Evolutionary conservation across 2,329 filamentous ascomycete species (phyloP).

Genomic region (Fusarium piperis): DNA sequence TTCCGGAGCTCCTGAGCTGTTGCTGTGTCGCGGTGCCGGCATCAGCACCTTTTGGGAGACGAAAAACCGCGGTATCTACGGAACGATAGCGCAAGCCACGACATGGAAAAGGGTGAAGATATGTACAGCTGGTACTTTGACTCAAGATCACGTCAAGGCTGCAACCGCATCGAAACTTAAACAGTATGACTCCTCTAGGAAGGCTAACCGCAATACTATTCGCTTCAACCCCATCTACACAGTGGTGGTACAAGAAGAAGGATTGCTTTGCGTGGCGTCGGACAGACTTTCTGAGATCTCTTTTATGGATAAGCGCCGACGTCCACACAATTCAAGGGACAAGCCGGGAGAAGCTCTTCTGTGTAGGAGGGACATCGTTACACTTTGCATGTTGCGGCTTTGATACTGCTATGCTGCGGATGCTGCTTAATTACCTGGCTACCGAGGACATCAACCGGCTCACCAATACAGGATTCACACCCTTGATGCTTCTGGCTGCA

Average conservation of each 20-base stretch:
- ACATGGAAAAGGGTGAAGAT: too few species aligned
- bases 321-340: neutral
- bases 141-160: neutral
- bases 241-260: neutral
- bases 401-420: neutral
- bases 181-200: too few species aligned
- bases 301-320: neutral
- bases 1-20: neutral
- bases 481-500: constrained; percentile 1
- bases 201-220: too few species aligned
- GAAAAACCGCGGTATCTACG: neutral
- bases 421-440: neutral
- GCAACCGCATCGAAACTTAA: neutral
- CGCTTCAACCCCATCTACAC: neutral
- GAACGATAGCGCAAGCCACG: neutral
- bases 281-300: neutral
- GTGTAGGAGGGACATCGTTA: neutral
- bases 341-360: neutral
- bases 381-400: constrained; percentile 6
- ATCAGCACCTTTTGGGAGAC: neutral
- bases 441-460: neutral
- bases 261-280: neutral
- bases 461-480: neutral
- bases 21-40: neutral
- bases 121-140: neutral